A percentile compares a stretch with the other conserved stretches of the same genome.
Conservation (phyloP, 306 rosid species). For the Citrullus amarus region DNA sequence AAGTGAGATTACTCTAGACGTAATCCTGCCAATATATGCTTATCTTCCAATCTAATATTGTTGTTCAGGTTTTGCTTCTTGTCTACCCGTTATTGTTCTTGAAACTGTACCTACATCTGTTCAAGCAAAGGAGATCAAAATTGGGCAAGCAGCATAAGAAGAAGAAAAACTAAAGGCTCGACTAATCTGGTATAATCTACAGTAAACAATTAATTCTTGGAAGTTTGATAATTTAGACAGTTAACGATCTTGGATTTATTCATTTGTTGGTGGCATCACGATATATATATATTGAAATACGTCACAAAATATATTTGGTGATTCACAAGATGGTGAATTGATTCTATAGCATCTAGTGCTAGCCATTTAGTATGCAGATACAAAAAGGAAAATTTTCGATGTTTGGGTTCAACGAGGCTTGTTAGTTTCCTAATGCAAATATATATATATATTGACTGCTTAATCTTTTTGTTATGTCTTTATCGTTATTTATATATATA, state of each 20-base stretch:
- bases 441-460: neutral
- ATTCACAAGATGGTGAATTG: neutral
- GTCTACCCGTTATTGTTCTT: conserved; percentile 65
- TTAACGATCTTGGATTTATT: neutral
- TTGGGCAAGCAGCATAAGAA: conserved; percentile 37
- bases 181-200: neutral
- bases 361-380: neutral
- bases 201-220: neutral
- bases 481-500: neutral
- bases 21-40: neutral
- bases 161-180: conserved; percentile 33
- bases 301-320: no score
- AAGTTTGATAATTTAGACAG: neutral
- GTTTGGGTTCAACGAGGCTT: no score
- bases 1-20: neutral
- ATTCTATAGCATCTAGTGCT: neutral
- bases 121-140: conserved; percentile 76
- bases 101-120: conserved; percentile 74
- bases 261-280: neutral
- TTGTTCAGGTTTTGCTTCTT: conserved; percentile 53
- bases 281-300: no score
- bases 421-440: neutral
- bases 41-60: conserved; percentile 1
- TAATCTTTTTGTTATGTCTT: neutral
- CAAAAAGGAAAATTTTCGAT: no score